A percentile compares a stretch with the other conserved stretches of the same genome.
These are phyloP conservation scores for Myxozyma sirexii DNA, from an alignment of 805 yeast genomes.

Conservation along the genomic window DNA sequence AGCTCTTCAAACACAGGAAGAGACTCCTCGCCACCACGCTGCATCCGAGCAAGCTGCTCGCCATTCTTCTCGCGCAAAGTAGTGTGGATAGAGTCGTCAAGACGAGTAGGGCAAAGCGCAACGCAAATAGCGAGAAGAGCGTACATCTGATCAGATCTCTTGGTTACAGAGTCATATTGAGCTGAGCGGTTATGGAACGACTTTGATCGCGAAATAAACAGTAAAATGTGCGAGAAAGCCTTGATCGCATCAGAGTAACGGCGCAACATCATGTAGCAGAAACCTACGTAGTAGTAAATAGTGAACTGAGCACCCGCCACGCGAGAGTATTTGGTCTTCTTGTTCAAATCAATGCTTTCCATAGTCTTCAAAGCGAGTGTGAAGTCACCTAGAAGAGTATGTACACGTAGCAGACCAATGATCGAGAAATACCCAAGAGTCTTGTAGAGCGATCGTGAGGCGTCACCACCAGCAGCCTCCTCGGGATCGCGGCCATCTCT, in stretches of 20 bases:
- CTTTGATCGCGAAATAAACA: conserved; percentile 52
- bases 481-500: conserved; percentile 41
- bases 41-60: conserved; percentile 49
- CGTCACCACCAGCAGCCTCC: conserved; percentile 50
- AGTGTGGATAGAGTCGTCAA: conserved; percentile 50
- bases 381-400: conserved; percentile 54
- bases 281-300: conserved; percentile 55
- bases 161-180: conserved; percentile 52
- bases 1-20: conserved; percentile 50
- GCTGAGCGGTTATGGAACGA: conserved; percentile 47
- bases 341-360: conserved; percentile 52
- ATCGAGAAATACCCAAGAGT: conserved; percentile 53
- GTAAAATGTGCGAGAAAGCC: conserved; percentile 51
- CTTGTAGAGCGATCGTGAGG: conserved; percentile 49
- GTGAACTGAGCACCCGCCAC: conserved; percentile 56
- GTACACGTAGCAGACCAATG: conserved; percentile 54
- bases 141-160: conserved; percentile 55
- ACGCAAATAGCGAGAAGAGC: conserved; percentile 52
- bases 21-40: conserved; percentile 50
- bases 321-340: conserved; percentile 51
- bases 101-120: conserved; percentile 51
- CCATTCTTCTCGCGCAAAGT: conserved; percentile 53
- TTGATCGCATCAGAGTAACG: conserved; percentile 55
- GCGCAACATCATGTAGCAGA: conserved; percentile 54
- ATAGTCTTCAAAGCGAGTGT: conserved; percentile 53